Evolutionary conservation across 495 filamentous ascomycete species (phyloP), one percentile per base, ranked within the genome.

Genomic region (Delitschia confertaspora): DNA sequence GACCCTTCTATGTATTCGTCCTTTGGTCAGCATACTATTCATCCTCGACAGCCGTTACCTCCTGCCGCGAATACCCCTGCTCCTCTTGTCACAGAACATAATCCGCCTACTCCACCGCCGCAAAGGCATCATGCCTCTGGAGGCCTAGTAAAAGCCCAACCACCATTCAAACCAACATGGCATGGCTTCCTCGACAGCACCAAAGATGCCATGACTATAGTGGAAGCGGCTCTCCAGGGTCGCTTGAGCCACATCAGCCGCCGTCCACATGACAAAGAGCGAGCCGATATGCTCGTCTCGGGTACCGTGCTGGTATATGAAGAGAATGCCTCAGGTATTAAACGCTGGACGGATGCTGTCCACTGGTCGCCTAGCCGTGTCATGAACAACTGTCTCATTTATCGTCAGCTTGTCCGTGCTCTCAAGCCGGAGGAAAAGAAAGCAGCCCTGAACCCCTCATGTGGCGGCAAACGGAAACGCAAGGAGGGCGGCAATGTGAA

Each of bases 351-450:
- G 0, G 88, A 95, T 59, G 86, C 87, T 2, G 73, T 84, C 9
- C 76, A 77, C 13, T 95, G 88, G 88, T 89, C 83, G 55, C 87
- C 88, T 0, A 93, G 87, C 60, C 79, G 88, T 11, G 88, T 94
- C 24, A 65, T 91, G 32, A 82, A 79, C 31, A 93, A 94, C 54
- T 93, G 87, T 54, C 74, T 95, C 22, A 73, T 95, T 48, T 95
- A 95, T 59, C 81, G 88, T 16, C 85, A 95, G 56, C 69, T 93
- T 24, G 76, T 86, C 40, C 79, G 82, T 44, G 79, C 81, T 0
- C 88, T 89, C 51, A 79, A 82, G 2, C 83, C 86, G 0, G 88
- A 87, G 3, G 85, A 93, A 65, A 93, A 91, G 72, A 93, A 88
- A 61, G 71, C 81, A 40, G 84, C 86, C 0, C 82, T 80, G 64